phyloP scores from a whole-genome alignment of 805 yeast genomes.

The Vanderwaltozyma tropicalis region DNA sequence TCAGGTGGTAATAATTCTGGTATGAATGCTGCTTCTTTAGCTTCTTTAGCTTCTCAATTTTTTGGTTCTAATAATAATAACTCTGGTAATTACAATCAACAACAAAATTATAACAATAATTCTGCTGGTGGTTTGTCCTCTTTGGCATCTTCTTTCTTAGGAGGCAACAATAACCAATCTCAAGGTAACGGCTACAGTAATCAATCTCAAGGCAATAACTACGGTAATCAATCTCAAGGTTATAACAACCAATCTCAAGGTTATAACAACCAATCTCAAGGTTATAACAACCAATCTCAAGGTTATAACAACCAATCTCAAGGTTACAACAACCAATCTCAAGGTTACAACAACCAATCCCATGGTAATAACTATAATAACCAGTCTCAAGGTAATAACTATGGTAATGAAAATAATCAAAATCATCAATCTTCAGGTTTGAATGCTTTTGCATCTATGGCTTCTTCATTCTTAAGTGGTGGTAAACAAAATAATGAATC shows the following conservation, averaged over 20 bases:
- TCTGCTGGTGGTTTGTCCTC: slow-evolving; percentile 14
- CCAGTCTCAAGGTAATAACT: not conserved
- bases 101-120: slow-evolving; percentile 3
- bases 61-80: slow-evolving; percentile 9
- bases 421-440: not conserved
- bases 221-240: not conserved
- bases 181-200: not conserved
- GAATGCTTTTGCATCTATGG: not conserved
- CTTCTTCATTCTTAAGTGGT: no score
- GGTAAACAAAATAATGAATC: no score
- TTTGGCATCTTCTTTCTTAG: slow-evolving; percentile 13
- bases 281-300: slow-evolving; percentile 2
- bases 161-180: not conserved
- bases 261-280: slow-evolving; percentile 2
- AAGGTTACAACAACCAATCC: not conserved
- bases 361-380: not conserved
- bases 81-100: not conserved
- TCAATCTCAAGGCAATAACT: slow-evolving; percentile 1
- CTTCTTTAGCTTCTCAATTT: slow-evolving; percentile 20
- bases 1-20: slow-evolving; percentile 3
- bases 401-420: not conserved
- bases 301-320: slow-evolving; percentile 1
- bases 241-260: slow-evolving; percentile 2
- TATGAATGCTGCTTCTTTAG: slow-evolving; percentile 15
- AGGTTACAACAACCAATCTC: slow-evolving; percentile 1